A percentile compares a stretch with the other conserved stretches of the same genome.
Conservation (phyloP, 148 eudicot species). For the Talinum fruticosum region DNA sequence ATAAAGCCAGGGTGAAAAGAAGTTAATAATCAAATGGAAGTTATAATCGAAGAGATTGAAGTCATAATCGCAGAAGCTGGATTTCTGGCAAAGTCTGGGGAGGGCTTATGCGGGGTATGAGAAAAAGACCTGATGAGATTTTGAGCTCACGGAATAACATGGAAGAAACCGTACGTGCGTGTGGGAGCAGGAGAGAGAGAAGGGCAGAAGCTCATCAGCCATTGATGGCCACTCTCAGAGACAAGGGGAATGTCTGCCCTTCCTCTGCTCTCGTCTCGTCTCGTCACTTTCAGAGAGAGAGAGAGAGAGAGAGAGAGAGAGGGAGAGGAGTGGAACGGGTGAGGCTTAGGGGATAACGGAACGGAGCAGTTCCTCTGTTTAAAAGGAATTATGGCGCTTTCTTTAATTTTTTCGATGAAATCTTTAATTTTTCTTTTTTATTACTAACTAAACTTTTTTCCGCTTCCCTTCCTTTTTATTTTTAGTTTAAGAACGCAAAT, state of each 20-base stretch:
- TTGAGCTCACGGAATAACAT: background rate
- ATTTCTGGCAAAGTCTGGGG: constrained; percentile 15
- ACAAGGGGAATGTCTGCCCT: constrained; percentile 18
- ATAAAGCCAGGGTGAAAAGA: background rate
- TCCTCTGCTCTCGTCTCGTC: no score
- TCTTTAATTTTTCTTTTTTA: no score
- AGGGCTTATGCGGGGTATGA: background rate
- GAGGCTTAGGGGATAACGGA: constrained; percentile 32
- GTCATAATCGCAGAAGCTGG: constrained; percentile 17
- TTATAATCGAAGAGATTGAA: background rate
- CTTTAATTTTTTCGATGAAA: background rate
- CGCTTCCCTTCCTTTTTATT: no score
- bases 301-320: constrained; percentile 14
- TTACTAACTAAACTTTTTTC: no score
- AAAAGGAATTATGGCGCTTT: background rate
- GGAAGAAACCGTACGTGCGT: background rate
- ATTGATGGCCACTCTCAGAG: constrained; percentile 24
- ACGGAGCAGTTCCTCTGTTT: constrained; percentile 31
- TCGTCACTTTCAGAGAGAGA: no score
- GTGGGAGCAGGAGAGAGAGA: background rate
- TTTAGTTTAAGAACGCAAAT: no score
- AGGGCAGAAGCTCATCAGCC: constrained; percentile 15
- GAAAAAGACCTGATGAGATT: background rate
- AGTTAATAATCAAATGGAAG: background rate
- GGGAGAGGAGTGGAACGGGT: constrained; percentile 16